Conservation (phyloP, 1,284 basidiomycete species). For the Coniophora puteana region DNA sequence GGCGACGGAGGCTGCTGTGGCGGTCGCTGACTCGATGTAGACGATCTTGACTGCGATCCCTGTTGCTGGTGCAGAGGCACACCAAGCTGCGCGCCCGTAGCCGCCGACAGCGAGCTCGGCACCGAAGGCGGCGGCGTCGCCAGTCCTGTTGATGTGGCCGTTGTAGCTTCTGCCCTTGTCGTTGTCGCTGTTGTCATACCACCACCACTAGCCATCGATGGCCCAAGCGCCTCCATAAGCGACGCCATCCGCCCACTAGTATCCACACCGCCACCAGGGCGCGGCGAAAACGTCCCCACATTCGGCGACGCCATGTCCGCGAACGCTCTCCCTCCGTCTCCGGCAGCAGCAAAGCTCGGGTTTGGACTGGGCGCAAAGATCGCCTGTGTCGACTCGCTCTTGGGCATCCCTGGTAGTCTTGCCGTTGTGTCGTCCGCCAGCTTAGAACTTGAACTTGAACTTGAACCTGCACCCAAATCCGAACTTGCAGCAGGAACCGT, state of each 20-base stretch:
- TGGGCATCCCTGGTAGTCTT: constrained; percentile 34
- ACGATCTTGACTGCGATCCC: too few species aligned
- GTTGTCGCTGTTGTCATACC: constrained; percentile 32
- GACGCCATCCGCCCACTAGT: constrained; percentile 41
- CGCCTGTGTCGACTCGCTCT: constrained; percentile 50
- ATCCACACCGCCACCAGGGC: constrained; percentile 47
- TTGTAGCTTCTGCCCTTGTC: constrained; percentile 10
- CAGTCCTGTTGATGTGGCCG: constrained; percentile 8
- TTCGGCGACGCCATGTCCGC: constrained; percentile 34
- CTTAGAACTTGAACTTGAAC: too few species aligned
- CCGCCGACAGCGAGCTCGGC: too few species aligned
- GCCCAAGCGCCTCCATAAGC: constrained; percentile 41
- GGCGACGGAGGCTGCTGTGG: too few species aligned
- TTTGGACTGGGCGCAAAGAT: constrained; percentile 47
- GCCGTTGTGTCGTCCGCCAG: too few species aligned
- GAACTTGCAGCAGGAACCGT: constrained; percentile 47
- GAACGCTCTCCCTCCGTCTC: constrained; percentile 6
- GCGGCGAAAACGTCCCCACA: constrained; percentile 56
- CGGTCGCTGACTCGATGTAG: too few species aligned
- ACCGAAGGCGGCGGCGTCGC: constrained; percentile 10
- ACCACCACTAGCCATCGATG: constrained; percentile 29
- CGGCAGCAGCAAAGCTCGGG: constrained; percentile 27
- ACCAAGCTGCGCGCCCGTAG: too few species aligned
- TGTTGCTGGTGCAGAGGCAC: too few species aligned
- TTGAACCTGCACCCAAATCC: too few species aligned